Evolutionary conservation across 2,329 filamentous ascomycete species (phyloP).

Genomic region (Diaporthe nobilis): DNA sequence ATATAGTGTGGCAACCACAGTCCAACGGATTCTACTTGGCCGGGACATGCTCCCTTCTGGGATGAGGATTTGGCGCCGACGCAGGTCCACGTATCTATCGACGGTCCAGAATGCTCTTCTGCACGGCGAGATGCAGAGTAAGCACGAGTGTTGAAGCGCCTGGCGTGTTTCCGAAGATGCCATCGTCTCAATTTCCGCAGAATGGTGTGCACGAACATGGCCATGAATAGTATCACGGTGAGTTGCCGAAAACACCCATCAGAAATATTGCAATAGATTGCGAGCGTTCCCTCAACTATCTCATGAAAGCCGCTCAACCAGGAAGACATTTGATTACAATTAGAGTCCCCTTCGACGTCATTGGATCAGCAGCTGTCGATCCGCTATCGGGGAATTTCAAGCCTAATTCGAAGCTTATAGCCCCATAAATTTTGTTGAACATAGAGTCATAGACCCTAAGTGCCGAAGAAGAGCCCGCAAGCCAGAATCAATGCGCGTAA

Average conservation of each 20-base stretch:
- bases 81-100: background rate
- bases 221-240: background rate
- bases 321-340: background rate
- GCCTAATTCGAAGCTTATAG: slow-evolving; percentile 32
- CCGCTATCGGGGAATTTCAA: slow-evolving; percentile 29
- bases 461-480: background rate
- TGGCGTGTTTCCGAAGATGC: too few species aligned
- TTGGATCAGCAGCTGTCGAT: background rate
- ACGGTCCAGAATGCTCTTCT: background rate
- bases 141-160: background rate
- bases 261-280: background rate
- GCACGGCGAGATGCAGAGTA: background rate
- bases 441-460: background rate
- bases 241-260: background rate
- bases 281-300: background rate
- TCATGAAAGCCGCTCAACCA: background rate
- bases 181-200: background rate
- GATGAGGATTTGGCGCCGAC: background rate
- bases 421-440: background rate
- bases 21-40: background rate
- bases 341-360: background rate
- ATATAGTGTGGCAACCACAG: slow-evolving; percentile 18
- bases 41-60: background rate
- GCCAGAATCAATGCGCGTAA: background rate
- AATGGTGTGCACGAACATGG: background rate